Evolutionary conservation across 2,329 filamentous ascomycete genomes (phyloP).

Genomic region (Hymenoscyphus repandus): DNA sequence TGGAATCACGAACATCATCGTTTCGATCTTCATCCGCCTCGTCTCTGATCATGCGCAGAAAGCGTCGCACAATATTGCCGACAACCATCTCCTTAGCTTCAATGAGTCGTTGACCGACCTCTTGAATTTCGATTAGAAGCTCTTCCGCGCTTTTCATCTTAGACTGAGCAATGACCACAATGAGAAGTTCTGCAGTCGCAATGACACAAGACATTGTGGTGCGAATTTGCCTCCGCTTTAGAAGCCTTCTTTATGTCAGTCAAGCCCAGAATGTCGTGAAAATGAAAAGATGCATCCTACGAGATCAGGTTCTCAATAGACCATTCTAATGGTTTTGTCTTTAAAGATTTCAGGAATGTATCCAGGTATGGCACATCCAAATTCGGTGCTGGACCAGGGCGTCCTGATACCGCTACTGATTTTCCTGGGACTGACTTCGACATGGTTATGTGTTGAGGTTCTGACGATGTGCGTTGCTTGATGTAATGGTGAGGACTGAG

Average conservation of each 20-base stretch:
- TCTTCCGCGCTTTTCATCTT: slow-evolving; percentile 72
- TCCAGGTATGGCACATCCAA: slow-evolving; percentile 64
- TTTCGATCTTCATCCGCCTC: slow-evolving; percentile 80
- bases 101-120: slow-evolving; percentile 66
- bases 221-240: slow-evolving; percentile 86
- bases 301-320: slow-evolving; percentile 80
- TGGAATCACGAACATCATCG: slow-evolving; percentile 37
- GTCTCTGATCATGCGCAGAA: slow-evolving; percentile 85
- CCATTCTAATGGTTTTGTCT: slow-evolving; percentile 68
- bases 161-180: slow-evolving; percentile 77
- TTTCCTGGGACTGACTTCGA: no score
- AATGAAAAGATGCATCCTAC: slow-evolving; percentile 38
- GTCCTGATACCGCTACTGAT: no score
- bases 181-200: slow-evolving; percentile 82
- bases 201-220: slow-evolving; percentile 85
- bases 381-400: no score
- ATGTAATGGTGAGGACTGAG: no score
- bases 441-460: no score
- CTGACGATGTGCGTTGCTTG: no score
- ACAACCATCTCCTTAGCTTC: slow-evolving; percentile 89
- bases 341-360: slow-evolving; percentile 74
- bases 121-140: slow-evolving; percentile 74
- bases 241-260: slow-evolving; percentile 45
- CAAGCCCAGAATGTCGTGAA: slow-evolving; percentile 11
- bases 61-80: slow-evolving; percentile 87